Percentiles rank a stretch among this genome's conserved stretches.
Conservation (phyloP, 2,329 filamentous ascomycete species). For the Grosmannia serpens region DNA sequence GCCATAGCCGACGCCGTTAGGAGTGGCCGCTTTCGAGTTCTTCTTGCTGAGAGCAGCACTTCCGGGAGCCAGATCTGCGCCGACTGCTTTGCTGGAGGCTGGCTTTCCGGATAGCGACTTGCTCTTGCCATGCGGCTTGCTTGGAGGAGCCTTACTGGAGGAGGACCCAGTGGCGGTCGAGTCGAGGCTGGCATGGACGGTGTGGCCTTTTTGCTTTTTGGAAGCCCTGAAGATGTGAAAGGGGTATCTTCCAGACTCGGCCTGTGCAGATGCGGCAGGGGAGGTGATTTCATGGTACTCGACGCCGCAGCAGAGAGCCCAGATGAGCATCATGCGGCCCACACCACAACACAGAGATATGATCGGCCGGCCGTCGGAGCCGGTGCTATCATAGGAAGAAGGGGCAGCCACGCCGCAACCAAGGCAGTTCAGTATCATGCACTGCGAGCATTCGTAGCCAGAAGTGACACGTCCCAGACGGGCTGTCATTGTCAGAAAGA, state of each 20-base stretch:
- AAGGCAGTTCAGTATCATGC: slow-evolving; percentile 10
- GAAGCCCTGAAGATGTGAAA: not conserved
- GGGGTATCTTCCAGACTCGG: not conserved
- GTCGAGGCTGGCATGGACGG: not conserved
- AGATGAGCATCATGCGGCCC: slow-evolving; percentile 15
- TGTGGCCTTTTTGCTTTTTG: not conserved
- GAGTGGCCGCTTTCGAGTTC: not conserved
- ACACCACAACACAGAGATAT: slow-evolving; percentile 15
- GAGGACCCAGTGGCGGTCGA: not conserved
- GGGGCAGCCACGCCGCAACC: slow-evolving; percentile 3
- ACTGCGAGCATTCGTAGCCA: slow-evolving; percentile 7
- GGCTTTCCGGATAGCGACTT: not conserved
- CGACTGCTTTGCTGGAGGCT: not conserved
- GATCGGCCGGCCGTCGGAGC: not conserved
- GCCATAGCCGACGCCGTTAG: slow-evolving; percentile 5
- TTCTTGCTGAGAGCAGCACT: not conserved
- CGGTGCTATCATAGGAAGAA: not conserved
- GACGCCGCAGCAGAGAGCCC: slow-evolving; percentile 14
- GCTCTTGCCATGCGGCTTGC: not conserved
- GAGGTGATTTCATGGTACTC: not conserved
- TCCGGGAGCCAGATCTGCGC: not conserved
- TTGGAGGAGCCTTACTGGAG: not conserved
- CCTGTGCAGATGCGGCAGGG: not conserved
- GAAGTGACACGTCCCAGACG: not conserved
- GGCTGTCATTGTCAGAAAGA: not conserved